These are phyloP conservation scores for Incumbomyces delicatus DNA, from an alignment of 2,329 filamentous ascomycete genomes.

Conservation along the genomic window DNA sequence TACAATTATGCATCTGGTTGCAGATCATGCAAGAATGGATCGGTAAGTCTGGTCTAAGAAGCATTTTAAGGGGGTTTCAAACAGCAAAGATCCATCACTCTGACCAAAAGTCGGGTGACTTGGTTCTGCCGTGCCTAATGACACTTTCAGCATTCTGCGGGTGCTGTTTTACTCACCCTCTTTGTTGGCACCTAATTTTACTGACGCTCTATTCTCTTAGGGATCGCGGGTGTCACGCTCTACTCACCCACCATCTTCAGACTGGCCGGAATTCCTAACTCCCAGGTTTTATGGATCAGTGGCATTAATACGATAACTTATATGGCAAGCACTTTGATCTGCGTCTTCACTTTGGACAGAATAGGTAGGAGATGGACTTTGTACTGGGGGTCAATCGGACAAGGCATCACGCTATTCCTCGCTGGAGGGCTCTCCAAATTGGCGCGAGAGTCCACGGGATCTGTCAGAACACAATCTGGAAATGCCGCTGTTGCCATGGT, in stretches of 20 bases:
- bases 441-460: constrained; percentile 41
- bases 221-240: constrained; percentile 60
- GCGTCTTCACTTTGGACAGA: constrained; percentile 59
- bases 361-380: constrained; percentile 61
- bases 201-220: constrained; percentile 56
- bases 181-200: constrained; percentile 51
- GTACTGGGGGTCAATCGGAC: constrained; percentile 57
- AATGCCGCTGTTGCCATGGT: constrained; percentile 61
- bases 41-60: constrained; percentile 46
- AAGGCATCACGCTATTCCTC: constrained; percentile 58
- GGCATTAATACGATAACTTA: constrained; percentile 49
- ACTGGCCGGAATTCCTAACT: constrained; percentile 48
- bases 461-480: constrained; percentile 40
- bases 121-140: no score
- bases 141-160: no score
- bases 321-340: constrained; percentile 53
- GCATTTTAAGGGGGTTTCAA: no score
- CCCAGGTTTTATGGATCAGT: constrained; percentile 44
- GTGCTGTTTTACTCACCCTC: no score
- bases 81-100: no score
- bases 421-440: constrained; percentile 53
- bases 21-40: constrained; percentile 64
- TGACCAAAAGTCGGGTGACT: no score
- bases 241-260: constrained; percentile 51
- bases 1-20: constrained; percentile 61